Evolutionary conservation across 1,284 basidiomycete genomes (phyloP), one percentile per base, ranked within the genome.

Genomic region (Ceratobasidium sp.): DNA sequence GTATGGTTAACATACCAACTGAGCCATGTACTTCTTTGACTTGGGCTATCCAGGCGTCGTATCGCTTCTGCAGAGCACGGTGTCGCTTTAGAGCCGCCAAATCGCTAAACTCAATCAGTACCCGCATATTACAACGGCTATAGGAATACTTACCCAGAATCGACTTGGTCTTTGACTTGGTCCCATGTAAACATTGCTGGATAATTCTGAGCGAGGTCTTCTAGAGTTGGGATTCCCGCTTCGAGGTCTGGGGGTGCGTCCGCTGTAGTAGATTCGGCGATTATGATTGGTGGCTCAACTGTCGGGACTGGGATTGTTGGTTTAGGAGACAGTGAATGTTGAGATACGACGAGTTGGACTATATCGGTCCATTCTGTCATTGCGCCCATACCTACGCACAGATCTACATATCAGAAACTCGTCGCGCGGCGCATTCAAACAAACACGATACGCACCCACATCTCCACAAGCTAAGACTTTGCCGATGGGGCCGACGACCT

Each of bases 381-480:
- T 1, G 95, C 96, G 5, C 96, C 96, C 0, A 94, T 78, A 5
- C 95, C 94, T 94, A 77, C 24, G 22, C 5, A 64, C 56, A 29
- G 22, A 44, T 29, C n/a, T 9, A 31, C 14, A 4, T 17, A 48
- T 29, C n/a, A 27, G 29, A 22, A 63, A 17, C 36, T 11, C 17
- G 2, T 4, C 51, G 7, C 27, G 17, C 27, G 41, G 22, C 31
- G 51, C 69, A 48, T 44, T 11, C 31, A 29, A n/a, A 47, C 9
- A 14, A 48, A 1, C 4, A 60, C 11, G 19, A 8, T 8, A 81
- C 89, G 67, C 79, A 91, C 97, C 96, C 62, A 94, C 82, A 82
- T 99, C 97, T 0, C 97, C 97, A 80, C 97, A 99, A 2, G 97
- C 97, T 5, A 99, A 86, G 24, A 80, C 84, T 83, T 97, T 98